phyloP scores from a whole-genome alignment of 2,329 filamentous ascomycete genomes.

The Botrytis paeoniae region DNA sequence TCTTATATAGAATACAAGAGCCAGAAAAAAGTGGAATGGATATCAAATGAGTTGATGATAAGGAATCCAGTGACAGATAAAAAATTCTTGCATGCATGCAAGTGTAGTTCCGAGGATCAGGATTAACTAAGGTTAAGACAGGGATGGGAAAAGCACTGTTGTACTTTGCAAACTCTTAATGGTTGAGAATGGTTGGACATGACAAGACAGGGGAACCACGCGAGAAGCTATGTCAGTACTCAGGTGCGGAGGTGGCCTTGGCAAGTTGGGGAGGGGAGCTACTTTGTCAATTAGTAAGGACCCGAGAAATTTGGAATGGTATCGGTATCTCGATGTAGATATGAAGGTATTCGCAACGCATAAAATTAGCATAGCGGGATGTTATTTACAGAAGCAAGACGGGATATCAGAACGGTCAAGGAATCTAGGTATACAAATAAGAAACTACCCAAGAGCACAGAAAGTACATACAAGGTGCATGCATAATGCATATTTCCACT shows the following conservation, averaged over 20 bases:
- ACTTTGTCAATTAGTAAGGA: not conserved
- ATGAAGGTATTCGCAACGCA: not conserved
- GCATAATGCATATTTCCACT: not conserved
- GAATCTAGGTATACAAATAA: not conserved
- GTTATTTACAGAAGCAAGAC: not conserved
- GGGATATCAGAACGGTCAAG: not conserved
- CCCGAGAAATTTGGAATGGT: not conserved
- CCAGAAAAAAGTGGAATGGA: not conserved
- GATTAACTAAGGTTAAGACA: not conserved
- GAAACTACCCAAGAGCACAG: not conserved
- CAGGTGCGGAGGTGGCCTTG: conserved; percentile 6
- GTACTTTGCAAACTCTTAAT: not conserved
- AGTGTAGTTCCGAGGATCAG: conserved; percentile 14
- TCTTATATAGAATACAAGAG: not conserved
- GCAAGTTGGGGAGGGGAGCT: not conserved
- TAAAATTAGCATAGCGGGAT: not conserved
- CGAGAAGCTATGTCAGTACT: conserved; percentile 3
- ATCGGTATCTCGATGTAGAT: not conserved
- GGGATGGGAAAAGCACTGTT: not conserved
- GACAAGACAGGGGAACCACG: conserved; percentile 14
- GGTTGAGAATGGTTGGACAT: not conserved
- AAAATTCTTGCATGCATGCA: not conserved
- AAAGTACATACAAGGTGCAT: not conserved
- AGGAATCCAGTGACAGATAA: conserved; percentile 3
- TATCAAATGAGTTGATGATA: conserved; percentile 1